These are phyloP conservation scores for Phaeodactylum tricornutum DNA, from an alignment of 108 stramenopile genomes.

Conservation along the genomic window DNA sequence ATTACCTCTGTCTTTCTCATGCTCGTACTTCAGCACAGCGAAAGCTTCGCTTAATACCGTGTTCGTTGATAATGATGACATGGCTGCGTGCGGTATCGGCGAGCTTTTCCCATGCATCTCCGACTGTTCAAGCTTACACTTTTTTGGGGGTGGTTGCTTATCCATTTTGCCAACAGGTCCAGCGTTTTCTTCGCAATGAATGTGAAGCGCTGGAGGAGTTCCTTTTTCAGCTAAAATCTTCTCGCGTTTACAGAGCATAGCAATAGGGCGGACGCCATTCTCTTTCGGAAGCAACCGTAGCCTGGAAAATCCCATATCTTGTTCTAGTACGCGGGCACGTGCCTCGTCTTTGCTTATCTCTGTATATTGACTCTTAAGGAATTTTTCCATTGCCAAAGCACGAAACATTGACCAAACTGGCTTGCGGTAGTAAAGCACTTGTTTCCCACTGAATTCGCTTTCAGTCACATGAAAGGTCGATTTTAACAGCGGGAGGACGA, in stretches of 20 bases:
- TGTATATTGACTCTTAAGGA: conserved; percentile 32
- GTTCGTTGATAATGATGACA: conserved; percentile 30
- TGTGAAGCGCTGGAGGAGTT: not conserved
- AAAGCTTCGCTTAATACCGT: conserved; percentile 42
- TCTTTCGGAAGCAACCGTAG: conserved; percentile 67
- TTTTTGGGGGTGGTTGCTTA: not conserved
- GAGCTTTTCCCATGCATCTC: not conserved
- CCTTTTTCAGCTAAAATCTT: no score
- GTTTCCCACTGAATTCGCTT: conserved; percentile 51
- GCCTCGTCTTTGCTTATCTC: conserved; percentile 25
- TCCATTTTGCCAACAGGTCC: not conserved
- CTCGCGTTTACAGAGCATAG: conserved; percentile 14
- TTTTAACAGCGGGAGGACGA: conserved; percentile 62
- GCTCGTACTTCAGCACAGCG: conserved; percentile 59
- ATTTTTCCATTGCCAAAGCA: conserved; percentile 37
- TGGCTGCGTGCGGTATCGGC: not conserved
- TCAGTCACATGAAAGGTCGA: conserved; percentile 77
- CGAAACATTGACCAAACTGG: conserved; percentile 75
- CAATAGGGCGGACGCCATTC: conserved; percentile 73
- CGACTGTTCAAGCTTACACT: not conserved
- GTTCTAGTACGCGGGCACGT: conserved; percentile 14
- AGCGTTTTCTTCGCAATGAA: not conserved
- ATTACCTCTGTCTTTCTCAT: conserved; percentile 13
- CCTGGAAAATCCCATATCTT: conserved; percentile 52
- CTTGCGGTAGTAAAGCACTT: conserved; percentile 66